Evolutionary conservation across 495 filamentous ascomycete genomes (phyloP).

Genomic region (Lepidopterella palustris): DNA sequence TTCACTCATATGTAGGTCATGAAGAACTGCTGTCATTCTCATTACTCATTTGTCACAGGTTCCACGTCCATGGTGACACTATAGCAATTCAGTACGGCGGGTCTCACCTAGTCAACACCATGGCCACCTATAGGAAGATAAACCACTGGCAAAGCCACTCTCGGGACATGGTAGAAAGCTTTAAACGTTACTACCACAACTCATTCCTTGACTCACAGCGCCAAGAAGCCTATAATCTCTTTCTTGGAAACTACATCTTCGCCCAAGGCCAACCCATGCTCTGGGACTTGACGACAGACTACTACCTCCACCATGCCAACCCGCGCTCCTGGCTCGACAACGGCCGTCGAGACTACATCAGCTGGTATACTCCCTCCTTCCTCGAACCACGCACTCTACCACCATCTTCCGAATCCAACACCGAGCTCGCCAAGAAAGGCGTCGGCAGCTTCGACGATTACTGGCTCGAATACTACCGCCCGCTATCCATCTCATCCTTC

Average conservation of each 20-base stretch:
- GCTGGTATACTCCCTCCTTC: conserved; percentile 79
- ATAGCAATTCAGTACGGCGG: conserved; percentile 98
- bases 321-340: conserved; percentile 65
- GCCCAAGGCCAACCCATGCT: conserved; percentile 89
- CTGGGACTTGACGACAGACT: conserved; percentile 93
- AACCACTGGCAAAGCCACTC: conserved; percentile 98
- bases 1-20: conserved; percentile 79
- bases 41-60: conserved; percentile 32
- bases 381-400: conserved; percentile 48
- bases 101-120: conserved; percentile 95
- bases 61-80: conserved; percentile 92
- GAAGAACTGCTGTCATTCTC: background rate
- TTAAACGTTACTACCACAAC: conserved; percentile 99
- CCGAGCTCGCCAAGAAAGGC: conserved; percentile 44
- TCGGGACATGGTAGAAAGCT: conserved; percentile 97
- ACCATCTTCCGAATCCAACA: conserved; percentile 22
- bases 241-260: conserved; percentile 94
- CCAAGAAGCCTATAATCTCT: conserved; percentile 97
- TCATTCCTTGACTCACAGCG: conserved; percentile 93
- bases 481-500: conserved; percentile 75
- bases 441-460: conserved; percentile 81
- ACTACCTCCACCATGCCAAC: conserved; percentile 89
- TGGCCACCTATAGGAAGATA: conserved; percentile 97
- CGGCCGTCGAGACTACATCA: conserved; percentile 62
- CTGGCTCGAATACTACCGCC: conserved; percentile 97